A percentile compares a stretch with the other conserved stretches of the same genome.
Evolutionary conservation across 208 protist species (phyloP).

Genomic region (Tritrichomonas foetus): DNA sequence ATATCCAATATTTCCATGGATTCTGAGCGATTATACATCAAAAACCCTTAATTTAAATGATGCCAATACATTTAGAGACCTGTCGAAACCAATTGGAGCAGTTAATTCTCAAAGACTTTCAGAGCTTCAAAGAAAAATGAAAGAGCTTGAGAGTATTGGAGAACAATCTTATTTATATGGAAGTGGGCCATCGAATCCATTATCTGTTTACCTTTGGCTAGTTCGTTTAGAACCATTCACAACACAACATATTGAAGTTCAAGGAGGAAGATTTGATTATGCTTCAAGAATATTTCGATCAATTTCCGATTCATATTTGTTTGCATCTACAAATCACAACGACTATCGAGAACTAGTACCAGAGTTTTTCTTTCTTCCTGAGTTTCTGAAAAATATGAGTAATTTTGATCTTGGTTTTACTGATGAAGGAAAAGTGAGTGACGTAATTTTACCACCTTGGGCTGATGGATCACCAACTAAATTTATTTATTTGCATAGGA

Average conservation of each 20-base stretch:
- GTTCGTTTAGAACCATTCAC: not conserved
- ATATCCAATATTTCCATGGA: conserved; percentile 52
- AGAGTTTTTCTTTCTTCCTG: conserved; percentile 63
- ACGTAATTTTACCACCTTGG: not conserved
- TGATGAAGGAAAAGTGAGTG: not conserved
- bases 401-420: conserved; percentile 52
- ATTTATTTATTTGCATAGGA: not conserved
- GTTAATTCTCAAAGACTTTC: not conserved
- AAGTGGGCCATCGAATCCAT: not conserved
- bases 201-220: not conserved
- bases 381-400: conserved; percentile 59
- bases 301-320: not conserved
- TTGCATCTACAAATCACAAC: not conserved
- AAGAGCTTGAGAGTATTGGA: not conserved
- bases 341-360: conserved; percentile 56
- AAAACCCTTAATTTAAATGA: not conserved
- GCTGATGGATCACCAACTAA: not conserved
- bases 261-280: conserved; percentile 6
- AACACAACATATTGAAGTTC: not conserved
- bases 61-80: not conserved
- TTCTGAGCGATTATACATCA: not conserved
- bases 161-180: not conserved
- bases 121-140: not conserved
- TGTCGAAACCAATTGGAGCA: not conserved
- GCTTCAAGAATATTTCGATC: not conserved